These are phyloP conservation scores for Ceriops decandra DNA, from an alignment of 345 rosid genomes.

Conservation along the genomic window DNA sequence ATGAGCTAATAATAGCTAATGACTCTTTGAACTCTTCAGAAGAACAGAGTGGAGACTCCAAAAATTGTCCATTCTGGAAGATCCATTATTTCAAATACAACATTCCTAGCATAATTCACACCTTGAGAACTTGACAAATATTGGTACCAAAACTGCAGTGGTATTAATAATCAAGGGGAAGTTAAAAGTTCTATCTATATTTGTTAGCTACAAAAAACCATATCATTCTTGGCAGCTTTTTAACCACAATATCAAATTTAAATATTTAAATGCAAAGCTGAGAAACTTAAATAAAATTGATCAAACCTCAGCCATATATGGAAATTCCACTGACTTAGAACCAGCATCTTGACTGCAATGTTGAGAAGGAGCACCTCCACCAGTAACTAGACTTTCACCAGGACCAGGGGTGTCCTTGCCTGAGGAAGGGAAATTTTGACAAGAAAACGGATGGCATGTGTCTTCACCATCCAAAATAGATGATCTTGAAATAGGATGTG, in stretches of 20 bases:
- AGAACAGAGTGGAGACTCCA: too few species aligned
- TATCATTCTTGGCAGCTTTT: neutral
- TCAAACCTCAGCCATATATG: slow-evolving; percentile 39
- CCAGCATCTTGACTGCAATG: slow-evolving; percentile 25
- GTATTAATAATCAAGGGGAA: neutral
- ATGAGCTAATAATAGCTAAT: neutral
- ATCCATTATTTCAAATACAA: neutral
- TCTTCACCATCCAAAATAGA: slow-evolving; percentile 93
- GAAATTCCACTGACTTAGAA: slow-evolving; percentile 27
- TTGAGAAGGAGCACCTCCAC: slow-evolving; percentile 29
- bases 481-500: slow-evolving; percentile 31
- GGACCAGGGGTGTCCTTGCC: slow-evolving; percentile 23
- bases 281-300: slow-evolving; percentile 5
- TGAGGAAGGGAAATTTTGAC: slow-evolving; percentile 41
- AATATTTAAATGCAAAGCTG: neutral
- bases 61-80: neutral
- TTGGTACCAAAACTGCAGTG: neutral
- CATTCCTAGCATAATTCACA: neutral
- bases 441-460: slow-evolving; percentile 83
- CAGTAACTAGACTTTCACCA: slow-evolving; percentile 4
- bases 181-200: neutral
- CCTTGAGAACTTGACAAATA: neutral
- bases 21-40: neutral
- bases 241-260: neutral
- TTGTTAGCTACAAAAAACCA: neutral